Percentiles rank a stretch among this genome's conserved stretches.
Conservation (phyloP, 2,329 filamentous ascomycete genomes). For the Xylaria sp. region DNA sequence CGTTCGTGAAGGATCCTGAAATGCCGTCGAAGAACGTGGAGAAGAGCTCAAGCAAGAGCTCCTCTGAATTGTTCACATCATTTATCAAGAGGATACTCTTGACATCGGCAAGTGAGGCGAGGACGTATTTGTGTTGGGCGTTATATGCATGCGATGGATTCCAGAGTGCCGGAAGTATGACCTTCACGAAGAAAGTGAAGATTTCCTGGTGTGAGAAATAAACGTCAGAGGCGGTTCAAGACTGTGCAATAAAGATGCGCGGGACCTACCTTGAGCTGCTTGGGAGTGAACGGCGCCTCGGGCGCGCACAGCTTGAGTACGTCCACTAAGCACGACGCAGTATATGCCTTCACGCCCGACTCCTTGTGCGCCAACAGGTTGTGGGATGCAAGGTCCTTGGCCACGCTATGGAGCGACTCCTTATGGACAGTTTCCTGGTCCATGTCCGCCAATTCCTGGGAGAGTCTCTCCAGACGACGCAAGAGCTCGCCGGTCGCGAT, state of each 20-base stretch:
- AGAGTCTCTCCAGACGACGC: constrained; percentile 71
- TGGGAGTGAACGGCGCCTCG: constrained; percentile 85
- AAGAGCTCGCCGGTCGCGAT: constrained; percentile 80
- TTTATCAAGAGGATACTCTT: constrained; percentile 91
- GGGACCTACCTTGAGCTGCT: constrained; percentile 74
- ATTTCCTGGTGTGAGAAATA: constrained; percentile 61
- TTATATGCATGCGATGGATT: constrained; percentile 88
- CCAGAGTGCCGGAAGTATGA: constrained; percentile 77
- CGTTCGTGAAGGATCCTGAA: constrained; percentile 67
- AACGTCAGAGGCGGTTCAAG: constrained; percentile 23
- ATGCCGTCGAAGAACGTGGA: constrained; percentile 88
- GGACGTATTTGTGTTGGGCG: constrained; percentile 84
- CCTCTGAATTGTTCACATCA: constrained; percentile 77
- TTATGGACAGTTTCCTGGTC: constrained; percentile 83
- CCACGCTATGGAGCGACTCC: constrained; percentile 76
- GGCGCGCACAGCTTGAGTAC: constrained; percentile 89
- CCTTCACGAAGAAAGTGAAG: constrained; percentile 80
- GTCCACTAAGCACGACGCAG: constrained; percentile 85
- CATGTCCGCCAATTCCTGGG: constrained; percentile 75
- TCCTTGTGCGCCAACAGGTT: constrained; percentile 89
- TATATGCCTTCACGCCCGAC: constrained; percentile 83
- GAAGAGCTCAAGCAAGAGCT: constrained; percentile 75
- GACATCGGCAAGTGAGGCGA: constrained; percentile 82
- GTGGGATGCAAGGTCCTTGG: constrained; percentile 75
- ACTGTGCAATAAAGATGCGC: not conserved